Conservation (phyloP, 371 early-diverging fungal genomes). For the Blakeslea trispora region DNA sequence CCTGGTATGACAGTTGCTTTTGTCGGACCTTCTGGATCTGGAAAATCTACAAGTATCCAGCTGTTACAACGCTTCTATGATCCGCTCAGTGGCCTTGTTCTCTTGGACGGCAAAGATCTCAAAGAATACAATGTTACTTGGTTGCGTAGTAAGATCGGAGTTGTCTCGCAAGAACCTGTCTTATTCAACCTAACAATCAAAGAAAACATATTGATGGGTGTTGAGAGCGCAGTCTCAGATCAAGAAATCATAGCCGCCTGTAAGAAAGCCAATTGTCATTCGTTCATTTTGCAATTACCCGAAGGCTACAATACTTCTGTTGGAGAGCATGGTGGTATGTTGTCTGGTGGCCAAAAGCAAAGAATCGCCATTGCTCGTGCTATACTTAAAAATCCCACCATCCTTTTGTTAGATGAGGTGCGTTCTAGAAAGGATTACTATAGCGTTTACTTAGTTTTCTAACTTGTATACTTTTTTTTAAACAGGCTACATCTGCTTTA, state of each 20-base stretch:
- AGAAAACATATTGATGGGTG: constrained; percentile 76
- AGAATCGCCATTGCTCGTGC: constrained; percentile 45
- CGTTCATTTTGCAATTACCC: constrained; percentile 75
- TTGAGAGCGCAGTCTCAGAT: constrained; percentile 40
- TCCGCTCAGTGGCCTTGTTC: constrained; percentile 58
- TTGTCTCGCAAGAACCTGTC: constrained; percentile 86
- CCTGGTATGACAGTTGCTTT: constrained; percentile 78
- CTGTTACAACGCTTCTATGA: constrained; percentile 90
- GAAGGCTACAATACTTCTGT: constrained; percentile 68
- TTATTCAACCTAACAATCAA: constrained; percentile 77
- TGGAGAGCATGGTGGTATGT: constrained; percentile 64
- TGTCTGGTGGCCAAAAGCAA: constrained; percentile 77
- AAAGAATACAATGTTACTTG: constrained; percentile 65
- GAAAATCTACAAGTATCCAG: constrained; percentile 85
- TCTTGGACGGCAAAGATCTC: constrained; percentile 69
- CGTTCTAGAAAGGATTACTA: constrained; percentile 15
- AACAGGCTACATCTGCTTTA: constrained; percentile 71
- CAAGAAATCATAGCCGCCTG: constrained; percentile 60
- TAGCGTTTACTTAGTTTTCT: constrained; percentile 19
- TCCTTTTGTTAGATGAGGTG: constrained; percentile 39
- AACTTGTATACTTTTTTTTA: no score
- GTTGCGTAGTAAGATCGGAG: constrained; percentile 75
- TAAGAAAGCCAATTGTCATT: constrained; percentile 70
- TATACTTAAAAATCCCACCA: constrained; percentile 32
- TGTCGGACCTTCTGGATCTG: constrained; percentile 82